phyloP scores from a whole-genome alignment of 2,329 filamentous ascomycete species.

The Cytospora chrysosperma region DNA sequence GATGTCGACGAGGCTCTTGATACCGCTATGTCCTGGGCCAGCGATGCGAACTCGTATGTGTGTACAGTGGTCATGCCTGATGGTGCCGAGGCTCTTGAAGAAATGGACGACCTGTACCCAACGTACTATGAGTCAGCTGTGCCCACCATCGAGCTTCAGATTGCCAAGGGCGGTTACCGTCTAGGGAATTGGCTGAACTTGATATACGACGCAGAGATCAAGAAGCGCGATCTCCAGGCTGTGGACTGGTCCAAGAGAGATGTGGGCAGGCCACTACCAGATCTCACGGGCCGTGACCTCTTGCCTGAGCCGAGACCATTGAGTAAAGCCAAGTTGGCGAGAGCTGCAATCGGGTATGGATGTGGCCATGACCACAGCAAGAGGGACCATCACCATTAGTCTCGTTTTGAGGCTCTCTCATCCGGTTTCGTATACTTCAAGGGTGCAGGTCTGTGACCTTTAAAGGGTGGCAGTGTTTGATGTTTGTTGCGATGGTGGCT shows the following conservation, averaged over 20 bases:
- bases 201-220: constrained; percentile 26
- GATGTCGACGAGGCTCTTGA: constrained; percentile 36
- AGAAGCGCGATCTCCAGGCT: constrained; percentile 26
- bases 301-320: constrained; percentile 29
- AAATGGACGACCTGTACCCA: constrained; percentile 39
- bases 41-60: constrained; percentile 43
- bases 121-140: constrained; percentile 43
- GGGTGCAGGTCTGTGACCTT: not conserved
- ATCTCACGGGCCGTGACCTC: constrained; percentile 29
- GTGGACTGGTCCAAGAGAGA: not conserved
- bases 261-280: constrained; percentile 18
- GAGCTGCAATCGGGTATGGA: constrained; percentile 27
- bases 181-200: constrained; percentile 34
- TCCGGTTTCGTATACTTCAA: too few species aligned
- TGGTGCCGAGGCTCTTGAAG: constrained; percentile 38
- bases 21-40: constrained; percentile 43
- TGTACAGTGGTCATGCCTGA: constrained; percentile 41
- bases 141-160: constrained; percentile 42
- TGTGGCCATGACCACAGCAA: constrained; percentile 14
- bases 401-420: too few species aligned
- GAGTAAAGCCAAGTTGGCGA: constrained; percentile 31
- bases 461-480: not conserved
- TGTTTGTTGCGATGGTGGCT: too few species aligned
- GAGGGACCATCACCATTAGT: constrained; percentile 7
- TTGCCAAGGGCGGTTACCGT: constrained; percentile 44